These are phyloP conservation scores for Heliamphora pulchella DNA, from an alignment of 179 eudicot species.

Conservation along the genomic window DNA sequence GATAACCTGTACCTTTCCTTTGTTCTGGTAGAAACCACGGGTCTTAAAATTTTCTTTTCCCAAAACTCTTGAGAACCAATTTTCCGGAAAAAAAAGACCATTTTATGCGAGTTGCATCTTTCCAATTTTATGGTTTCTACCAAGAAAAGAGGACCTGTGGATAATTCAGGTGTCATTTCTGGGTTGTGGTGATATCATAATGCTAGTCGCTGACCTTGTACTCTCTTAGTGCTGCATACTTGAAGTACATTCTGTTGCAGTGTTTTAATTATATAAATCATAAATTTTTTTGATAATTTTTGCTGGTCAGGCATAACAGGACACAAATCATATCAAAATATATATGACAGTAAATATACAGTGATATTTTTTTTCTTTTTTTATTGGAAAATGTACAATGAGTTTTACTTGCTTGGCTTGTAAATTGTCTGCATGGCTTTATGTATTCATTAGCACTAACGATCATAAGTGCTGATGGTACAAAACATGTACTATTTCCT, in stretches of 20 bases:
- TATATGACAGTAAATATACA: no score
- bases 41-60: background rate
- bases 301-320: no score
- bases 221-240: background rate
- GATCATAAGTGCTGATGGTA: background rate
- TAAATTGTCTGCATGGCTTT: background rate
- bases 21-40: background rate
- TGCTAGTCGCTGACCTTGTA: background rate
- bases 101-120: background rate
- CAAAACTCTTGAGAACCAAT: background rate
- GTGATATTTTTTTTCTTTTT: no score
- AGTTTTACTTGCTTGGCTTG: background rate
- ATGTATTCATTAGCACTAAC: background rate
- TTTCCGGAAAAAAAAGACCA: background rate
- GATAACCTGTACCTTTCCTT: background rate
- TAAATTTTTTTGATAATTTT: background rate
- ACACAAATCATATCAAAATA: no score
- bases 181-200: background rate
- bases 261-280: background rate
- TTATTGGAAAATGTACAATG: background rate
- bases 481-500: background rate
- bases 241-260: background rate
- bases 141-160: background rate
- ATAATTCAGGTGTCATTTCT: constrained; percentile 1
- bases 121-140: background rate